These are phyloP conservation scores for Trametes sanguinea DNA, from an alignment of 768 basidiomycete species.

Conservation along the genomic window DNA sequence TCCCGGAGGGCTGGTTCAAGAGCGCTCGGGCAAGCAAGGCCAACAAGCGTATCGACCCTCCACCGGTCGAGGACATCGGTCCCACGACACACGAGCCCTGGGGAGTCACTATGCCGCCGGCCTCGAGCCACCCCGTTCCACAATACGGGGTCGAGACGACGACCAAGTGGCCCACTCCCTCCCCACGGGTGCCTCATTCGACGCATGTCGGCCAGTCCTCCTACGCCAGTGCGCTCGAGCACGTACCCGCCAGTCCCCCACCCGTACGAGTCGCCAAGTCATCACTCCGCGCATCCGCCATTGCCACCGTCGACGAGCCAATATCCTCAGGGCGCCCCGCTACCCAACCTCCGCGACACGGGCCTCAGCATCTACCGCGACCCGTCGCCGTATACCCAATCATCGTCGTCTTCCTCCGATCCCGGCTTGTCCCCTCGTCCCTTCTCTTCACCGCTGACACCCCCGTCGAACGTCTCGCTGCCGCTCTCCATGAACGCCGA, in stretches of 20 bases:
- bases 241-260: slow-evolving; percentile 17
- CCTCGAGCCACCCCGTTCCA: slow-evolving; percentile 11
- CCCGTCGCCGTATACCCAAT: slow-evolving; percentile 32
- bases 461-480: slow-evolving; percentile 17
- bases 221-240: slow-evolving; percentile 10
- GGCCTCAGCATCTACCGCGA: slow-evolving; percentile 26
- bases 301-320: slow-evolving; percentile 3
- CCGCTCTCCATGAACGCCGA: slow-evolving; percentile 11
- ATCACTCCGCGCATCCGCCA: slow-evolving; percentile 5
- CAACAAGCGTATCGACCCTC: slow-evolving; percentile 32
- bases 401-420: slow-evolving; percentile 28
- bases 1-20: slow-evolving; percentile 78
- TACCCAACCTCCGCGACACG: slow-evolving; percentile 21
- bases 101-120: slow-evolving; percentile 21
- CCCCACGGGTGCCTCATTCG: slow-evolving; percentile 9
- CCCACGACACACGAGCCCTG: slow-evolving; percentile 27
- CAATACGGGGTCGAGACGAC: slow-evolving; percentile 7
- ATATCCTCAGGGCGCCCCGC: slow-evolving; percentile 3
- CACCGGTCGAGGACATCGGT: slow-evolving; percentile 27
- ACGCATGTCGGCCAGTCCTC: slow-evolving; percentile 3
- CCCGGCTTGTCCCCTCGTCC: slow-evolving; percentile 22
- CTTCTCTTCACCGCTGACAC: slow-evolving; percentile 24
- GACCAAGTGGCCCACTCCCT: slow-evolving; percentile 11
- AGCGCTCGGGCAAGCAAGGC: slow-evolving; percentile 71
- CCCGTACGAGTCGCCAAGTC: slow-evolving; percentile 14